Conservation (phyloP, 352 stramenopile genomes). For the Globisporangium sylvaticum region DNA sequence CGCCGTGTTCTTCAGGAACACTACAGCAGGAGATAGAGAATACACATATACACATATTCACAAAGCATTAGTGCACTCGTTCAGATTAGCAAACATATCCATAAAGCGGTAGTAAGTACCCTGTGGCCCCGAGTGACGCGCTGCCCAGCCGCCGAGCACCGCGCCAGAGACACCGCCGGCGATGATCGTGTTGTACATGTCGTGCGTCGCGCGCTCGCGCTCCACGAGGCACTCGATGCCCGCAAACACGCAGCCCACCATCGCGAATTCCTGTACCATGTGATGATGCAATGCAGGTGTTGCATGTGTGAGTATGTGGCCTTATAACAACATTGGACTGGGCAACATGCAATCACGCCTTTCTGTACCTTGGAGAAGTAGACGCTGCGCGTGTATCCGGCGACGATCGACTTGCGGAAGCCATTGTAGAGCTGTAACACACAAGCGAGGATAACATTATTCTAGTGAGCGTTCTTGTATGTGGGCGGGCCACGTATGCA, state of each 20-base stretch:
- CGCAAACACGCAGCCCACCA: slow-evolving; percentile 78
- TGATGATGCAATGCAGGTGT: background rate
- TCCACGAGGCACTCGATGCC: slow-evolving; percentile 83
- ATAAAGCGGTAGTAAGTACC: slow-evolving; percentile 27
- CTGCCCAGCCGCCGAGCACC: slow-evolving; percentile 64
- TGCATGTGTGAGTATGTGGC: background rate
- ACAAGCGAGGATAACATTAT: background rate
- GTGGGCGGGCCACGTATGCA: background rate
- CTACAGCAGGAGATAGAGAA: slow-evolving; percentile 13
- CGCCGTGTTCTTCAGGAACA: slow-evolving; percentile 59
- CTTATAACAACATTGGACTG: background rate
- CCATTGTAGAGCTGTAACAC: slow-evolving; percentile 68
- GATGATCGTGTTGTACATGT: slow-evolving; percentile 77
- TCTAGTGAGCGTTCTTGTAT: background rate
- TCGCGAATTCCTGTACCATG: slow-evolving; percentile 63
- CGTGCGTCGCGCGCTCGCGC: slow-evolving; percentile 69
- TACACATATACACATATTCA: background rate
- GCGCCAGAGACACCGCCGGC: slow-evolving; percentile 65
- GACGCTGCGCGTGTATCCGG: slow-evolving; percentile 73
- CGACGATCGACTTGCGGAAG: slow-evolving; percentile 79
- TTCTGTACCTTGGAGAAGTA: slow-evolving; percentile 84
- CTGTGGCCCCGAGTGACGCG: slow-evolving; percentile 53
- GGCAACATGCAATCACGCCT: background rate
- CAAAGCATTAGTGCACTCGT: background rate
- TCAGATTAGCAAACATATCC: background rate